phyloP scores from a whole-genome alignment of 2,329 filamentous ascomycete species.

The Magnaporthales sp. region DNA sequence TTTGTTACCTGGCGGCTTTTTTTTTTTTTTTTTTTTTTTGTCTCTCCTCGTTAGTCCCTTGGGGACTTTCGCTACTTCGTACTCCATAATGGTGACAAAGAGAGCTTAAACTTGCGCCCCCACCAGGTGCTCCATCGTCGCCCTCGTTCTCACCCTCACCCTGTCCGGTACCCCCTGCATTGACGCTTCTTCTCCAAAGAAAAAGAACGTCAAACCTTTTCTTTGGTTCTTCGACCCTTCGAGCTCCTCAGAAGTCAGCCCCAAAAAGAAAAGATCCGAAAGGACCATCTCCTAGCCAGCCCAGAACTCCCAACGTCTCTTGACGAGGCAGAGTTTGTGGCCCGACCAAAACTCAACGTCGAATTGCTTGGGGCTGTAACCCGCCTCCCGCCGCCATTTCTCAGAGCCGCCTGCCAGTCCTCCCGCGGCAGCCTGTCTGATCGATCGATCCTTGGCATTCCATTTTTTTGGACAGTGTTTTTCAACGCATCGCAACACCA shows the following conservation, averaged over 20 bases:
- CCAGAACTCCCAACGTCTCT: background rate
- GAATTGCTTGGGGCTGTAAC: background rate
- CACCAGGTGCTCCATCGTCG: background rate
- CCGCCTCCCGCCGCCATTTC: background rate
- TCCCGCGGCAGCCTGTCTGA: background rate
- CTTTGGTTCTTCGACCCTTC: background rate
- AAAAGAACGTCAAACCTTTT: background rate
- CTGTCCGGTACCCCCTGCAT: background rate
- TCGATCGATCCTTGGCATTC: background rate
- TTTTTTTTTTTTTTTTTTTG: background rate
- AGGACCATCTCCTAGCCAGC: background rate
- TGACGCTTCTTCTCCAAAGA: background rate
- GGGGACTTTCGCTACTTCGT: background rate
- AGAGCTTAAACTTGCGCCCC: background rate
- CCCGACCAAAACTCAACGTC: background rate
- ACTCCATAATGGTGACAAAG: background rate
- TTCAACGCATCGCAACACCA: background rate
- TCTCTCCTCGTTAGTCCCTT: background rate
- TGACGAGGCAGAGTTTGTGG: background rate
- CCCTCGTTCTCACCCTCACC: background rate
- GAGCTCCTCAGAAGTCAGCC: background rate
- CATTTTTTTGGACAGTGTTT: background rate
- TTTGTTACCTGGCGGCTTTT: background rate
- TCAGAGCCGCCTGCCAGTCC: conserved; percentile 1
- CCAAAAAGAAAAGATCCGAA: background rate